A percentile compares a stretch with the other conserved stretches of the same genome.
Evolutionary conservation across 306 rosid genomes (phyloP).

Genomic region (Styphnolobium japonicum): DNA sequence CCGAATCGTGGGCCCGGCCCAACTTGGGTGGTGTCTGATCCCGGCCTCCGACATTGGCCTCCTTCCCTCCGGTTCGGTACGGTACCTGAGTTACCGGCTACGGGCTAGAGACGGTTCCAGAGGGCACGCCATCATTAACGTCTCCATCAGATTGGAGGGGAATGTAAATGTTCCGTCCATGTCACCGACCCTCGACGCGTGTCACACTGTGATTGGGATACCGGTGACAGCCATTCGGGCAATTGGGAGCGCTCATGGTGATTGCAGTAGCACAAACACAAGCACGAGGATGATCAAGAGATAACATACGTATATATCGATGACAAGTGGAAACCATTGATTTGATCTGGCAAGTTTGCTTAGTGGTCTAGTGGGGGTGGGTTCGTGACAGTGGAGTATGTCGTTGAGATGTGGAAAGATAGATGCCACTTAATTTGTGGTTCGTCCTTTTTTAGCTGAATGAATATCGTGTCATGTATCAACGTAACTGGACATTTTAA

Average conservation of each 20-base stretch:
- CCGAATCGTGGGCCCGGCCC: constrained; percentile 47
- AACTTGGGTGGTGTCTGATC: constrained; percentile 55
- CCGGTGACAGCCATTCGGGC: constrained; percentile 36
- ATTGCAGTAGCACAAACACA: not conserved
- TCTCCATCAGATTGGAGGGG: constrained; percentile 35
- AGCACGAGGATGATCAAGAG: not conserved
- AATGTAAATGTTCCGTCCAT: not conserved
- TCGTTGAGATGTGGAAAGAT: not conserved
- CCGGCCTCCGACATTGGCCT: constrained; percentile 49
- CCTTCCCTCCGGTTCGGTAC: constrained; percentile 31
- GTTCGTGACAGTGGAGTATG: not conserved
- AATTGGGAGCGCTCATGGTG: not conserved
- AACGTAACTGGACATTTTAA: not conserved
- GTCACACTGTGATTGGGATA: constrained; percentile 54
- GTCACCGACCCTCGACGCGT: constrained; percentile 12
- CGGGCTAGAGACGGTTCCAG: constrained; percentile 54
- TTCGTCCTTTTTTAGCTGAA: not conserved
- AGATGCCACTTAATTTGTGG: not conserved
- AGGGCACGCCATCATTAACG: constrained; percentile 43
- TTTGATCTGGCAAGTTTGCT: too few species aligned
- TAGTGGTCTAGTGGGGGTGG: not conserved
- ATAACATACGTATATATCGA: not conserved
- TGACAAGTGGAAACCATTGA: too few species aligned
- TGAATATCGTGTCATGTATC: not conserved
- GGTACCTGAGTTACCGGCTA: constrained; percentile 58